Conservation (phyloP, 371 early-diverging fungal species). For the Ordospora colligata region DNA sequence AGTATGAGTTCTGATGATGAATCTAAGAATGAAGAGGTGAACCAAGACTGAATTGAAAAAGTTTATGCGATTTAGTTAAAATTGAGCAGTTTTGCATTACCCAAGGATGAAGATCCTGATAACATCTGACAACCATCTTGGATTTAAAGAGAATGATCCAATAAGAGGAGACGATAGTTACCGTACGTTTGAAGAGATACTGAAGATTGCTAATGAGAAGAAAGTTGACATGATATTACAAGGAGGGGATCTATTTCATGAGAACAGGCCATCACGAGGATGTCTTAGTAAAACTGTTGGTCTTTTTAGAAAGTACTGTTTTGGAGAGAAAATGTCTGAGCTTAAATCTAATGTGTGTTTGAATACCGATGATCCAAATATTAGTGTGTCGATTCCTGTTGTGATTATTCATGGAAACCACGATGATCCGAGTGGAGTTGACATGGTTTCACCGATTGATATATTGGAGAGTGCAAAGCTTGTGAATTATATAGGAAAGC, state of each 20-base stretch:
- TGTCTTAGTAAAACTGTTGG: conserved; percentile 68
- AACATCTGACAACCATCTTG: conserved; percentile 85
- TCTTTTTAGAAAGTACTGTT: conserved; percentile 70
- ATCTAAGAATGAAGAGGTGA: not conserved
- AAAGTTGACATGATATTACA: conserved; percentile 77
- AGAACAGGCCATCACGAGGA: conserved; percentile 80
- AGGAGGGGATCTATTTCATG: conserved; percentile 96
- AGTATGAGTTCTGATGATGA: not conserved
- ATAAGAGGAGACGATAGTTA: conserved; percentile 81
- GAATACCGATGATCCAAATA: conserved; percentile 77
- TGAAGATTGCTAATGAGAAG: conserved; percentile 67
- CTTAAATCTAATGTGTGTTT: conserved; percentile 64
- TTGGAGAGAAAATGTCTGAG: conserved; percentile 69
- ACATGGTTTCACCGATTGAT: conserved; percentile 70
- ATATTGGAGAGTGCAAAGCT: conserved; percentile 71
- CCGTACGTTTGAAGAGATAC: conserved; percentile 79
- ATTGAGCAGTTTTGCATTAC: not conserved
- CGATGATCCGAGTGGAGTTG: conserved; percentile 84
- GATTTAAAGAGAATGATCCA: conserved; percentile 83
- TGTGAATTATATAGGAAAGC: conserved; percentile 85
- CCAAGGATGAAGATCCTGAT: conserved; percentile 48
- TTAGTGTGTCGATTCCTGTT: conserved; percentile 75
- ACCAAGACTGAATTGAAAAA: not conserved
- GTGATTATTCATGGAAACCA: conserved; percentile 98
- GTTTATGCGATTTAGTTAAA: not conserved